phyloP scores from a whole-genome alignment of 2,329 filamentous ascomycete genomes.

The Fusarium secorum region DNA sequence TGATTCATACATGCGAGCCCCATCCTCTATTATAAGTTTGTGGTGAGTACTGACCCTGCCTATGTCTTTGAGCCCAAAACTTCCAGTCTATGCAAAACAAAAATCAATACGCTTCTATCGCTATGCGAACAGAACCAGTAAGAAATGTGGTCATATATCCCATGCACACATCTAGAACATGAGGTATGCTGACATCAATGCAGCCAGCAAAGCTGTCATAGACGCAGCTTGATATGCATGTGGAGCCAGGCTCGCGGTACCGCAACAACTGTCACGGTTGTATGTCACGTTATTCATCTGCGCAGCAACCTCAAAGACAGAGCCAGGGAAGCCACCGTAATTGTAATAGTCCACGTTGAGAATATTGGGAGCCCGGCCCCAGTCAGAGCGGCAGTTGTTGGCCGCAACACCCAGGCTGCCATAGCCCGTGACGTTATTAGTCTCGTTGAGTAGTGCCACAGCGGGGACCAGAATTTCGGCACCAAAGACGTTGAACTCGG shows the following conservation, averaged over 20 bases:
- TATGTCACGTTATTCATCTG: conserved; percentile 77
- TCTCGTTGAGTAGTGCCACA: conserved; percentile 72
- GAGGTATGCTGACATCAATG: conserved; percentile 32
- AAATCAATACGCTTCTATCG: conserved; percentile 26
- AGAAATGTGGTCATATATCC: background rate
- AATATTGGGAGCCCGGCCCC: conserved; percentile 77
- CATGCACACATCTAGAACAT: conserved; percentile 20
- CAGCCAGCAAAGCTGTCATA: conserved; percentile 32
- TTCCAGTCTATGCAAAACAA: conserved; percentile 26
- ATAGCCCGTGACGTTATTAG: conserved; percentile 70
- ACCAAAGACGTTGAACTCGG: conserved; percentile 73
- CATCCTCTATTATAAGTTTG: background rate
- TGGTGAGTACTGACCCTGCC: conserved; percentile 14
- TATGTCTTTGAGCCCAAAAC: conserved; percentile 14
- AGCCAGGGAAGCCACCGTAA: conserved; percentile 68
- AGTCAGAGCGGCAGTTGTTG: conserved; percentile 67
- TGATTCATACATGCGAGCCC: background rate
- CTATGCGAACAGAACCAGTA: conserved; percentile 4
- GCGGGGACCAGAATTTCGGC: conserved; percentile 74
- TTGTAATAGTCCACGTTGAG: conserved; percentile 90
- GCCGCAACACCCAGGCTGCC: conserved; percentile 73
- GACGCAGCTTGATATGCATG: conserved; percentile 33
- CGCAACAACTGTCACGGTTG: conserved; percentile 62
- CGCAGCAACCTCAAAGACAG: conserved; percentile 79
- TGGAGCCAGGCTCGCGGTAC: conserved; percentile 47